These are phyloP conservation scores for Neonectria magnoliae DNA, from an alignment of 2,329 filamentous ascomycete genomes.

Conservation along the genomic window DNA sequence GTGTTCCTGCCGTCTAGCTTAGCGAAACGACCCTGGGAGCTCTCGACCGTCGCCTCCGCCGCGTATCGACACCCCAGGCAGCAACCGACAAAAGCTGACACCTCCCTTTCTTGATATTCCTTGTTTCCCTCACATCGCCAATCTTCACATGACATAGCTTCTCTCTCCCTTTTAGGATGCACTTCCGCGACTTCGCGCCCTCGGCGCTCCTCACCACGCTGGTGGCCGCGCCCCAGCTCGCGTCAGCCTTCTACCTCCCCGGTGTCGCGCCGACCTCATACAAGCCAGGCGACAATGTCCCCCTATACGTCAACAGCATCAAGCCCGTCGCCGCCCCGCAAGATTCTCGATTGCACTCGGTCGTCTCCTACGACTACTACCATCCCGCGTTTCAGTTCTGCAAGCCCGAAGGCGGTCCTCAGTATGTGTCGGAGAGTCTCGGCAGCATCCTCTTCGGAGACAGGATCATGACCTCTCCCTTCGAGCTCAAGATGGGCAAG, in stretches of 20 bases:
- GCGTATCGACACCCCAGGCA: conserved; percentile 33
- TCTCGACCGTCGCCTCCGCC: conserved; percentile 11
- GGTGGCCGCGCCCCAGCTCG: conserved; percentile 62
- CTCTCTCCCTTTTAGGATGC: conserved; percentile 50
- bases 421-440: conserved; percentile 81
- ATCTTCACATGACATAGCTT: conserved; percentile 43
- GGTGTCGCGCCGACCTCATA: conserved; percentile 96
- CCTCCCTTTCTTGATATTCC: conserved; percentile 30
- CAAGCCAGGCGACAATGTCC: conserved; percentile 79
- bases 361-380: conserved; percentile 97
- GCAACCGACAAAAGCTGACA: conserved; percentile 19
- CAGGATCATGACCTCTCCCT: conserved; percentile 95
- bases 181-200: conserved; percentile 56
- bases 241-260: conserved; percentile 90
- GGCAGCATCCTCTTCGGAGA: conserved; percentile 98
- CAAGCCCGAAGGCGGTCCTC: conserved; percentile 76
- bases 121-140: conserved; percentile 13
- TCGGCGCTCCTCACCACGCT: conserved; percentile 62
- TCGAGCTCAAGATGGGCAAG: conserved; percentile 84
- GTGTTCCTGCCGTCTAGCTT: neutral
- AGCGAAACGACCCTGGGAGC: conserved; percentile 15
- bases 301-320: conserved; percentile 91
- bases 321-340: conserved; percentile 82
- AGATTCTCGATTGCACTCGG: conserved; percentile 87
- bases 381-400: conserved; percentile 90